These are phyloP conservation scores for Aurantiochytrium sp. DNA, from an alignment of 108 stramenopile genomes.

Conservation along the genomic window DNA sequence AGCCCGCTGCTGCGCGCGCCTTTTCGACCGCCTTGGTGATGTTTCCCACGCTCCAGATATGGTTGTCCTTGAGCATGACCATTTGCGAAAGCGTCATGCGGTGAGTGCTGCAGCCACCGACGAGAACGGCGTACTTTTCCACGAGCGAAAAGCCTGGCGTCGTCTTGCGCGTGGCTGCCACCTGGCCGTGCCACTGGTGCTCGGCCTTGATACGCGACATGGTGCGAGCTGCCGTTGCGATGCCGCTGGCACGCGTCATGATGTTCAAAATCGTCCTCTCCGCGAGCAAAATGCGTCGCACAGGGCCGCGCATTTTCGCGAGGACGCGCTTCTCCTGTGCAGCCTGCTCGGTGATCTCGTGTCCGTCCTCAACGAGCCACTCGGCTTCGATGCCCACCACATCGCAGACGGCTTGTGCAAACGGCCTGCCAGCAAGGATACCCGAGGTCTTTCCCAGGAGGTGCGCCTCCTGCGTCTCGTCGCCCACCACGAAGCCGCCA, in stretches of 20 bases:
- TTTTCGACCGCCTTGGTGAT: slow-evolving; percentile 77
- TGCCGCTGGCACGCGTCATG: slow-evolving; percentile 83
- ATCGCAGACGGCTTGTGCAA: slow-evolving; percentile 78
- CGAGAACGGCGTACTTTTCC: slow-evolving; percentile 95
- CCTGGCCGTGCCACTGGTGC: slow-evolving; percentile 74
- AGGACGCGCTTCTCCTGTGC: slow-evolving; percentile 55
- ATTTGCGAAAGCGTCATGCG: slow-evolving; percentile 70
- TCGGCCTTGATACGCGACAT: slow-evolving; percentile 48
- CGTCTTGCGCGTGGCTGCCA: slow-evolving; percentile 95
- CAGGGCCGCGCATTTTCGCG: slow-evolving; percentile 79
- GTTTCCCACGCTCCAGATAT: slow-evolving; percentile 77
- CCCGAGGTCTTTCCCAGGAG: slow-evolving; percentile 80
- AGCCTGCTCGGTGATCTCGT: neutral
- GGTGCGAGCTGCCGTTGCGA: slow-evolving; percentile 68
- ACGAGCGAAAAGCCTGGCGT: slow-evolving; percentile 95
- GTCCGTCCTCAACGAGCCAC: slow-evolving; percentile 57
- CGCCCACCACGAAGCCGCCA: slow-evolving; percentile 87
- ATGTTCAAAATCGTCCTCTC: slow-evolving; percentile 94
- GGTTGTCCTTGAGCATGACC: slow-evolving; percentile 99
- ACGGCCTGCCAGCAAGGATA: slow-evolving; percentile 84
- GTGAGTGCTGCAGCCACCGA: slow-evolving; percentile 63
- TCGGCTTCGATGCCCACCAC: slow-evolving; percentile 60
- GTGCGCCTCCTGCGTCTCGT: slow-evolving; percentile 26
- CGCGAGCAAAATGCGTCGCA: slow-evolving; percentile 73
- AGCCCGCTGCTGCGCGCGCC: slow-evolving; percentile 77